Percentiles rank a stretch among this genome's conserved stretches.
phyloP scores from a whole-genome alignment of 2,329 filamentous ascomycete genomes.

The Fusarium anthophilum region DNA sequence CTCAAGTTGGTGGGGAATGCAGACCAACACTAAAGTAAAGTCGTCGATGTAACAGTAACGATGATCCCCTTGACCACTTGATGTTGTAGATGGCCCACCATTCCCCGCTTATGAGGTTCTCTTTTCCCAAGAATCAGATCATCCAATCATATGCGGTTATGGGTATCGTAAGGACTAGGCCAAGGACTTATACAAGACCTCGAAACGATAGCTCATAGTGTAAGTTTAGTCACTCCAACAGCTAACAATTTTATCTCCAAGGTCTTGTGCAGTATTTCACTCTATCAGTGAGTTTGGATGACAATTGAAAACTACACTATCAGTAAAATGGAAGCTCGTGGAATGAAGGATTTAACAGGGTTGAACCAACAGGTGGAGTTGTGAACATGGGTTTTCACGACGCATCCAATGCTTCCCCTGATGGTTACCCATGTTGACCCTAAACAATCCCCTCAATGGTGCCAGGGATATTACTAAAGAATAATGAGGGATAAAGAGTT shows the following conservation, averaged over 20 bases:
- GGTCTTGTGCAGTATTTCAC: fast-evolving
- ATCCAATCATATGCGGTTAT: not conserved
- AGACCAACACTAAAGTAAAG: too few species aligned
- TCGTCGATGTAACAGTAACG: not conserved
- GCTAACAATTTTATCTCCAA: too few species aligned
- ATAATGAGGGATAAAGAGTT: not conserved
- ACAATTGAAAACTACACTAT: not conserved
- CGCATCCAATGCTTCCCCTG: not conserved
- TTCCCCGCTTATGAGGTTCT: not conserved
- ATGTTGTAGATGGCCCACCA: too few species aligned
- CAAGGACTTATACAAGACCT: fast-evolving
- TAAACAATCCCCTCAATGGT: not conserved
- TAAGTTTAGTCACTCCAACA: too few species aligned
- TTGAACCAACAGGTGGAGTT: not conserved
- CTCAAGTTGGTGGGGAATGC: too few species aligned
- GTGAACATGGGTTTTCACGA: not conserved
- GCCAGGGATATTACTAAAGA: too few species aligned
- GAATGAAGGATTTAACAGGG: not conserved
- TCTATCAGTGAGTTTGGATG: not conserved
- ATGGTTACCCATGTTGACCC: not conserved
- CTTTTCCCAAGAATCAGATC: too few species aligned
- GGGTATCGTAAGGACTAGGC: too few species aligned
- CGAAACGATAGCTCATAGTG: fast-evolving
- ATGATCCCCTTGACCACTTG: not conserved
- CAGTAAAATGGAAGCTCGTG: too few species aligned